Evolutionary conservation across 129 eudicot genomes (phyloP), one percentile per base, ranked within the genome.

Genomic region (Ambrosia artemisiifolia): DNA sequence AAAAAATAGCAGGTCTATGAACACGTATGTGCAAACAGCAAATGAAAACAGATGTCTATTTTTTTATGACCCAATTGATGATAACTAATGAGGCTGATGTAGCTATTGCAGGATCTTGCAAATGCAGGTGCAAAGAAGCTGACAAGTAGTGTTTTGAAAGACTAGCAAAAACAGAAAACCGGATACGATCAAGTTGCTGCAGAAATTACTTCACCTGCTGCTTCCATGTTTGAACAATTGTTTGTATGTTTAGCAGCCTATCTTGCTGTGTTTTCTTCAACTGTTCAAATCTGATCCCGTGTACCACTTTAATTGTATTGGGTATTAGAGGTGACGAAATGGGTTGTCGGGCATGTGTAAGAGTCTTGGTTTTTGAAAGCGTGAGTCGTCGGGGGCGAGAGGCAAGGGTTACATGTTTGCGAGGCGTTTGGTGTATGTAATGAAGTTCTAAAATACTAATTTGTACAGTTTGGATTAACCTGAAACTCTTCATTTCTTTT

Each of bases 101-200:
- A 40, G 44, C 7, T 1, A 40, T 40, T 83, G 71, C 88, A 94
- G 98, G 97, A 93, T 77, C 95, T 93, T 51, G 98, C 98, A 17
- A 17, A 86, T 85, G 98, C 96, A 6, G 96, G 96, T 49, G 85
- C 98, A 17, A 94, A 90, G 87, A 84, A 97, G 83, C 98, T 97
- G 38, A 94, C 93, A 17, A 90, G 97, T 61, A 90, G 97, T 49
- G 96, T 94, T 65, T 47, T 94, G 78, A 97, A 90, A 20, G 88
- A 85, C 11, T 88, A 85, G 49, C 84, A 82, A 19, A 87, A 94
- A 81, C 67, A 90, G 89, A 88, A 90, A 80, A 83, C 79, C 3
- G 99, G 90, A 40, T 86, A 78, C 65, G 97, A 90, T 56, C 91
- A 88, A 78, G 96, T 94, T 79, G 90, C 80, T 57, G 43, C 86